Evolutionary conservation across 306 rosid genomes (phyloP).

Genomic region (Cercis canadensis): DNA sequence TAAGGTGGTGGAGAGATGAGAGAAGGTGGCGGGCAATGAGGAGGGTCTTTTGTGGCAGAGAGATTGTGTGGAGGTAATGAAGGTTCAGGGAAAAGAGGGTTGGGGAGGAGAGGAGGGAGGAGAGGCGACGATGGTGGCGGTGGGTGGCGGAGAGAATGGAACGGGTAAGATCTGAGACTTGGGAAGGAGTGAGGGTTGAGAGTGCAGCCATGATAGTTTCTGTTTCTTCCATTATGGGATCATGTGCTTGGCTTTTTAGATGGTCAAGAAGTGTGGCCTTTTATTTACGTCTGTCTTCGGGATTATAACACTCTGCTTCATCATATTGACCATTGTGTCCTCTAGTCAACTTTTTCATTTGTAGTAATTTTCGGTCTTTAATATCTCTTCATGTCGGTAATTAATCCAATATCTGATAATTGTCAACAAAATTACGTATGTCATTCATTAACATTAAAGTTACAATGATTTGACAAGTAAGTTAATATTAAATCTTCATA

Average conservation of each 20-base stretch:
- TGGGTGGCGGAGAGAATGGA: slow-evolving; percentile 57
- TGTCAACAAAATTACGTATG: too few species aligned
- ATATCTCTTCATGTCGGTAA: too few species aligned
- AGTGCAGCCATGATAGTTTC: slow-evolving; percentile 68
- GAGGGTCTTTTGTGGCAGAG: slow-evolving; percentile 68
- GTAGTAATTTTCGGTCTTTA: too few species aligned
- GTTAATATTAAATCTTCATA: too few species aligned
- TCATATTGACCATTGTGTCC: too few species aligned
- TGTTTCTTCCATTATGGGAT: slow-evolving; percentile 75
- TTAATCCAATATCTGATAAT: too few species aligned
- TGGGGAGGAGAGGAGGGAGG: slow-evolving; percentile 72
- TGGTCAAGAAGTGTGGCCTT: slow-evolving; percentile 42
- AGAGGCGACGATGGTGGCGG: slow-evolving; percentile 67
- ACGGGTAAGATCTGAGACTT: slow-evolving; percentile 66
- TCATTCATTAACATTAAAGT: too few species aligned
- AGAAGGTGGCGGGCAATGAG: slow-evolving; percentile 81
- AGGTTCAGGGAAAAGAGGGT: slow-evolving; percentile 70
- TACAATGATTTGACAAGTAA: too few species aligned
- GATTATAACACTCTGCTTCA: too few species aligned
- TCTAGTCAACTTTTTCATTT: too few species aligned
- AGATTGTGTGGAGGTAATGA: slow-evolving; percentile 69
- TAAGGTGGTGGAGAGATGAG: slow-evolving; percentile 71
- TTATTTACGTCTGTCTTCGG: neutral
- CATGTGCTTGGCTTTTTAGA: slow-evolving; percentile 43
- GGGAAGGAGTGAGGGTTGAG: slow-evolving; percentile 67